Percentiles rank a stretch among this genome's conserved stretches.
phyloP scores from a whole-genome alignment of 805 yeast genomes.

The Sugiyamaella qingdaonensis region DNA sequence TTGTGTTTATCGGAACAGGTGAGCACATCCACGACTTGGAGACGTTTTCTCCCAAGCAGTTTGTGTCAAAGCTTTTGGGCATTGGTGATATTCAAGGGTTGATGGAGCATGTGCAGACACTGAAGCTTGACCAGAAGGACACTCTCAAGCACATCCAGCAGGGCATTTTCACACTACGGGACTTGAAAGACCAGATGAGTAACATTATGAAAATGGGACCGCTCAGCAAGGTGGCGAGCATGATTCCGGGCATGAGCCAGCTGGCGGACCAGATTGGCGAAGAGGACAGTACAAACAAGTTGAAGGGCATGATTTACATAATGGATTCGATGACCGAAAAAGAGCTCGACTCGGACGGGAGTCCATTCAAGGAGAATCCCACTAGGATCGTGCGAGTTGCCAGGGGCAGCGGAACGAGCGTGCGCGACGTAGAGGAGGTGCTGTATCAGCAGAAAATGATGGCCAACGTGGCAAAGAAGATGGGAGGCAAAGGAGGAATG shows the following conservation, averaged over 20 bases:
- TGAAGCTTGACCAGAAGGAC: slow-evolving; percentile 84
- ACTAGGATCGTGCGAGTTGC: slow-evolving; percentile 86
- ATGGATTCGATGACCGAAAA: slow-evolving; percentile 94
- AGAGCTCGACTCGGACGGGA: slow-evolving; percentile 88
- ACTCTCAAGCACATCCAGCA: slow-evolving; percentile 84
- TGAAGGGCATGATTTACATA: slow-evolving; percentile 84
- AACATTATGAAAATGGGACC: slow-evolving; percentile 98
- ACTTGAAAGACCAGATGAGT: slow-evolving; percentile 91
- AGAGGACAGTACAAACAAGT: slow-evolving; percentile 78
- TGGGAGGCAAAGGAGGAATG: slow-evolving; percentile 52
- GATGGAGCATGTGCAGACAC: slow-evolving; percentile 87
- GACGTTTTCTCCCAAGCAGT: slow-evolving; percentile 81
- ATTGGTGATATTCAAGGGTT: slow-evolving; percentile 93
- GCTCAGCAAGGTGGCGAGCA: slow-evolving; percentile 83
- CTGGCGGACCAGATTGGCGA: slow-evolving; percentile 86
- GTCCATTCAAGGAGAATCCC: slow-evolving; percentile 74
- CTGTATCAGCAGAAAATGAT: slow-evolving; percentile 87
- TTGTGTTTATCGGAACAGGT: slow-evolving; percentile 96
- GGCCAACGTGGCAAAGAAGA: slow-evolving; percentile 84
- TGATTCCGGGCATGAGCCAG: slow-evolving; percentile 89
- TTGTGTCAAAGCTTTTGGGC: slow-evolving; percentile 87
- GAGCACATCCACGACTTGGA: slow-evolving; percentile 94
- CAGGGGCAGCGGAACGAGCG: slow-evolving; percentile 89
- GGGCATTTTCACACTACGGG: slow-evolving; percentile 88
- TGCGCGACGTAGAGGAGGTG: slow-evolving; percentile 88